Base-by-base conservation (phyloP, 169 alveolate genomes). In the Plasmodium gonderi region DNA sequence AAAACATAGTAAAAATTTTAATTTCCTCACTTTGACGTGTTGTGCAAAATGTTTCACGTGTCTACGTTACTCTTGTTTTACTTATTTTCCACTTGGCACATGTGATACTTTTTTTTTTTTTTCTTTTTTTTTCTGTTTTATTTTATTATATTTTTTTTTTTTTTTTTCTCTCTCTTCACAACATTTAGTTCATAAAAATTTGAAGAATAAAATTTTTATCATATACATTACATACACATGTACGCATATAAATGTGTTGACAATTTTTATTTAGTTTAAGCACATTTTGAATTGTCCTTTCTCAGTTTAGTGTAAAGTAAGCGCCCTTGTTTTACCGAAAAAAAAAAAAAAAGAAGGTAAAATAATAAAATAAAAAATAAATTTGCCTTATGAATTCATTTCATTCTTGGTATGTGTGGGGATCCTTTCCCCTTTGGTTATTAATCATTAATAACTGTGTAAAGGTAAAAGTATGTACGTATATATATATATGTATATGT, bases 1-100 rank as follows among this genome's bases (percentile, higher is more conserved):
- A 65, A 79, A 79, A 60, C 72, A 60, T 60, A 60, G 72, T 36
- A 60, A 60, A 60, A 0, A 36, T 60, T 60, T 60, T 29, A 60
- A 60, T 60, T 23, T 20, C 40, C 38, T 20, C 72, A 60, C 72
- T 12, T 29, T 60, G 72, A 7, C 17, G 38, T 20, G 38, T 12
- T 60, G 26, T 36, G 72, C 40, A 11, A 60, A n/a, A 60, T 60
- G 72, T 36, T 60, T 60, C 72, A 60, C 26, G 72, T 60, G 26
- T 60, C 40, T 29, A 23, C 17, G 36, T 60, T n/a, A 29, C 17
- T 29, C 36, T 60, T 17, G 72, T 20, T 60, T 36, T 6, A 12
- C 26, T 60, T 60, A 14, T 36, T 60, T 60, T 60, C 17, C 72
- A 60, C 33, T 60, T 23, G 17, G 9, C 26, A 20, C 72, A 60